Evolutionary conservation across 2,329 filamentous ascomycete species (phyloP).

Genomic region (Orbilia blumenaviensis): DNA sequence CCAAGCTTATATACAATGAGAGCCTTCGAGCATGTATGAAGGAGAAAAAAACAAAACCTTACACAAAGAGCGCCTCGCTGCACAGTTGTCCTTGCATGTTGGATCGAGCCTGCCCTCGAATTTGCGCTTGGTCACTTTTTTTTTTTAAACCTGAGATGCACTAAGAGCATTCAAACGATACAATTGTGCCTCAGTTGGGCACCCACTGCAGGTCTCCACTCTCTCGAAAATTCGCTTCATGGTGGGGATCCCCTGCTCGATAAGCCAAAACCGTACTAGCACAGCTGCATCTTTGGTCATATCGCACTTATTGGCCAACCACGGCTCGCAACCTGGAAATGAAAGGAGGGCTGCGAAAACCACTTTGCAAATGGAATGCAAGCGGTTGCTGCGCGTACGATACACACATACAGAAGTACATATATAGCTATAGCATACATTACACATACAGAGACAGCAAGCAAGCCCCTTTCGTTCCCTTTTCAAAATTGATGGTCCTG

Average conservation of each 20-base stretch:
- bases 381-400: too few species aligned
- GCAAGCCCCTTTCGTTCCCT: slow-evolving; percentile 24
- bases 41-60: slow-evolving; percentile 19
- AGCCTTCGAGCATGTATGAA: slow-evolving; percentile 33
- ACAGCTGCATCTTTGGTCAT: slow-evolving; percentile 53
- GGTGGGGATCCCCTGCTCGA: slow-evolving; percentile 49
- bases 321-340: slow-evolving; percentile 33
- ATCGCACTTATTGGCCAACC: slow-evolving; percentile 48
- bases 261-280: slow-evolving; percentile 54
- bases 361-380: slow-evolving; percentile 38
- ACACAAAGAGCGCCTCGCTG: slow-evolving; percentile 21
- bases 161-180: slow-evolving; percentile 20
- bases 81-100: slow-evolving; percentile 45
- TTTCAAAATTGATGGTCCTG: too few species aligned
- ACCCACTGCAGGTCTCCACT: slow-evolving; percentile 38
- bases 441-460: too few species aligned
- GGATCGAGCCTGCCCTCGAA: slow-evolving; percentile 38
- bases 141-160: slow-evolving; percentile 8
- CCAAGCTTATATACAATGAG: slow-evolving; percentile 50
- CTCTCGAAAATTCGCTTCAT: slow-evolving; percentile 23
- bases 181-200: slow-evolving; percentile 17
- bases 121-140: slow-evolving; percentile 50
- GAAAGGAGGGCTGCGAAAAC: slow-evolving; percentile 49
- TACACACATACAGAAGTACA: too few species aligned
- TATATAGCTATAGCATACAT: too few species aligned